Base-by-base conservation (phyloP, 1,284 basidiomycete species). In the Coniferiporia weirii region DNA sequence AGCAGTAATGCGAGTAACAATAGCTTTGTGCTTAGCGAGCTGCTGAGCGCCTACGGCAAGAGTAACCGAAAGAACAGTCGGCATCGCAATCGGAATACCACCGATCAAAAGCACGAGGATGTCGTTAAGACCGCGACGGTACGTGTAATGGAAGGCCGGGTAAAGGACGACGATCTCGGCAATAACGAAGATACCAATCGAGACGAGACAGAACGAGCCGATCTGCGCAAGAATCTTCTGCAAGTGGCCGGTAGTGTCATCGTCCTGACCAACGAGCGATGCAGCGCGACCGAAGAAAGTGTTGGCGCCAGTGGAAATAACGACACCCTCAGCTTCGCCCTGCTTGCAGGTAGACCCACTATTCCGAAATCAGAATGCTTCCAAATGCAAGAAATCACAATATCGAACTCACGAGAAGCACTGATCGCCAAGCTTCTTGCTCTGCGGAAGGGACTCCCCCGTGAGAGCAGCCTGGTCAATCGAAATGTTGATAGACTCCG, bases 41-140 rank as follows among this genome's bases (percentile, higher is more conserved):
- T 98, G 95, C 77, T 96, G 93, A 60, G 95, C 95, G 78, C 95
- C 95, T 72, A 98, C 95, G 64, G 95, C 95, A 71, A 98, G 91
- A 40, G 95, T 97, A 76, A 96, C 94, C 60, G 94, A 95, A 65
- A 96, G 76, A 66, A 98, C 95, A 66, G 93, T 96, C 67, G 95
- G 95, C 94, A 98, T 96, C 72, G 94, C 95, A 77, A 97, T 97
- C 71, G 95, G 95, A 70, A 98, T 97, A 83, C 95, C 95, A 82
- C 95, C 93, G 77, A 98, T 97, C 83, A 98, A 82, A 73, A 97
- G 90, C 67, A 97, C 93, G 52, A 97, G 84, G 77, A 97, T 95
- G 81, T 95, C 91, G 82, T 98, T 87, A 67, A 98, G 88, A 80
- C 95, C 95, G 65, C 87, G 88, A 70, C 95, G 93, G 81, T 98